phyloP scores from a whole-genome alignment of 2,329 filamentous ascomycete species.

The Ophiostoma tasmaniense region DNA sequence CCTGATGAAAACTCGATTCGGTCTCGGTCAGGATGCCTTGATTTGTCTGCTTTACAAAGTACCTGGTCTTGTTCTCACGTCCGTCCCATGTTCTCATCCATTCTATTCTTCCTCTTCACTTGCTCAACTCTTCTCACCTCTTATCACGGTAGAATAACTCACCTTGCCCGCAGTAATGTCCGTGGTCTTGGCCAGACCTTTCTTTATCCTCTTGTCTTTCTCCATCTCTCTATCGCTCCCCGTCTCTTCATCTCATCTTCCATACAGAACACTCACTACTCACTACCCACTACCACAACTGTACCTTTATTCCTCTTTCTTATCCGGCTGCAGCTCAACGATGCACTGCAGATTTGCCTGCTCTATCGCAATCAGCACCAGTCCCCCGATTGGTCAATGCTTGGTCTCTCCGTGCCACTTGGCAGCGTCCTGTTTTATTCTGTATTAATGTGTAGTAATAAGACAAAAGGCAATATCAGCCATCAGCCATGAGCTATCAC shows the following conservation, averaged over 20 bases:
- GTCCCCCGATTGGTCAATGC: background rate
- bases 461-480: background rate
- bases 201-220: background rate
- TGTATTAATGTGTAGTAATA: no score
- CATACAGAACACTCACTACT: no score
- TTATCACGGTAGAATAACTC: background rate
- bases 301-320: conserved; percentile 2
- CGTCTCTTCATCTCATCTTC: background rate
- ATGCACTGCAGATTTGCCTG: background rate
- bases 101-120: background rate
- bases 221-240: background rate
- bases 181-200: background rate
- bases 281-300: no score
- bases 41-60: background rate
- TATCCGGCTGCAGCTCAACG: background rate
- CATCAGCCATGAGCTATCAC: background rate
- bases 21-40: background rate
- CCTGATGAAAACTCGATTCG: background rate
- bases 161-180: background rate
- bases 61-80: background rate
- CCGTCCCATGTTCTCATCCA: background rate
- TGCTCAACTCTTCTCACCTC: background rate
- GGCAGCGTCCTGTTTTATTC: background rate
- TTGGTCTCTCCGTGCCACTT: background rate
- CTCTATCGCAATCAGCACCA: background rate